Evolutionary conservation across 73 alveolate species (phyloP), one percentile per base, ranked within the genome.

Genomic region (Blepharisma stoltei): DNA sequence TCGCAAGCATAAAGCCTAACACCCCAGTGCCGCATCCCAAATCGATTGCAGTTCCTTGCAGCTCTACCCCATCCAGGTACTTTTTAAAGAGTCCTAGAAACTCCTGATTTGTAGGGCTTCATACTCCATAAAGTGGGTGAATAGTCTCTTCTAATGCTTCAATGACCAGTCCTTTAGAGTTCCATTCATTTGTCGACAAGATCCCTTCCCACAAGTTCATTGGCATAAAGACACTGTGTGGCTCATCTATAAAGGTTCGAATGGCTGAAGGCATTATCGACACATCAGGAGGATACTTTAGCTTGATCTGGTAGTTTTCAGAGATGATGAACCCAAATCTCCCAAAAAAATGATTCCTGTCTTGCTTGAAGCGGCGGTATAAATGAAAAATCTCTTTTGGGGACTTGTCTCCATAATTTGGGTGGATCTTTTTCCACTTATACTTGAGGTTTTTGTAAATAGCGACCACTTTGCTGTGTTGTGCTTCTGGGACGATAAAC

Each of bases 11-110:
- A 18, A 83, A 67, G 25, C 90, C 86, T 45, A 83, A 68, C 6
- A 83, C 69, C 6, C 90, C 90, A 18, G 90, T 78, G 7, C 90
- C 90, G 73, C 90, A 83, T 21, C 90, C 90, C 54, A 83, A 79
- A 68, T 83, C 90, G 48, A 80, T 71, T 49, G 79, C 78, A 70
- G 66, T 76, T 9, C 86, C 81, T 6, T 32, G 49, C 23, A 38
- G 14, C 9, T 32, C 67, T 20, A 25, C 55, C 6, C 87, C 55
- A 32, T 53, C 67, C 65, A 79, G 76, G 81, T 49, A 48, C 18
- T 69, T 78, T 53, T 55, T 44, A 20, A 83, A 54, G 8, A 83
- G 68, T 2, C 54, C 53, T 23, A 80, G 32, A 68, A 77, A 83
- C 52, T 77, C 49, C 60, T 79, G 76, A 32, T 78, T 52, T 9